Conservation (phyloP, 1,284 basidiomycete genomes). For the Moesziomyces sp. region DNA sequence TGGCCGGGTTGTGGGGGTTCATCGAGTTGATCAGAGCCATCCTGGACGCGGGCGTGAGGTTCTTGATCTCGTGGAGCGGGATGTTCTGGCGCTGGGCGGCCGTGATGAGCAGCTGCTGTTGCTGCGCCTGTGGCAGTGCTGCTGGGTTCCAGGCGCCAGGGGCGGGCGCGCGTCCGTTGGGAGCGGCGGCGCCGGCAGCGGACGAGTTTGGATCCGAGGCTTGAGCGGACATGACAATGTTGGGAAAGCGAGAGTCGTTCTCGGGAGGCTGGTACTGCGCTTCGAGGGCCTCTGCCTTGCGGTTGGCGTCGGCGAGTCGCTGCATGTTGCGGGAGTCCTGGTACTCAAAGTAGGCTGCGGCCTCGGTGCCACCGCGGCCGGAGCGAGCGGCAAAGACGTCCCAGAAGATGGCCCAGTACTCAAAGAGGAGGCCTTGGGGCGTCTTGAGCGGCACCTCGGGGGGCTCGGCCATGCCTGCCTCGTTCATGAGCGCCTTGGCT, state of each 20-base stretch:
- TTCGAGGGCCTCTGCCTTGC: constrained; percentile 48
- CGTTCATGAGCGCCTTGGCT: constrained; percentile 59
- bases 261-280: constrained; percentile 41
- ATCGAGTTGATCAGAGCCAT: constrained; percentile 58
- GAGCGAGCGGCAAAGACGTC: constrained; percentile 64
- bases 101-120: constrained; percentile 59
- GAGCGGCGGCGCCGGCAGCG: constrained; percentile 7
- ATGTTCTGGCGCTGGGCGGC: constrained; percentile 62
- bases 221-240: constrained; percentile 39
- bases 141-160: constrained; percentile 46
- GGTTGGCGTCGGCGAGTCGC: constrained; percentile 37
- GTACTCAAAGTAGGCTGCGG: constrained; percentile 57
- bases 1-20: constrained; percentile 49
- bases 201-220: constrained; percentile 19
- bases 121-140: constrained; percentile 54
- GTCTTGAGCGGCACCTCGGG: constrained; percentile 63
- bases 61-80: constrained; percentile 63
- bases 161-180: constrained; percentile 27
- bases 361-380: constrained; percentile 56
- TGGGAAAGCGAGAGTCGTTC: constrained; percentile 44
- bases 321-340: constrained; percentile 59
- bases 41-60: constrained; percentile 54
- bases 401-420: constrained; percentile 68
- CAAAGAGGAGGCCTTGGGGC: constrained; percentile 63
- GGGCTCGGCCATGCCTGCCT: constrained; percentile 59